Conservation (phyloP, 148 eudicot species). For the Amaranthus cruentus region DNA sequence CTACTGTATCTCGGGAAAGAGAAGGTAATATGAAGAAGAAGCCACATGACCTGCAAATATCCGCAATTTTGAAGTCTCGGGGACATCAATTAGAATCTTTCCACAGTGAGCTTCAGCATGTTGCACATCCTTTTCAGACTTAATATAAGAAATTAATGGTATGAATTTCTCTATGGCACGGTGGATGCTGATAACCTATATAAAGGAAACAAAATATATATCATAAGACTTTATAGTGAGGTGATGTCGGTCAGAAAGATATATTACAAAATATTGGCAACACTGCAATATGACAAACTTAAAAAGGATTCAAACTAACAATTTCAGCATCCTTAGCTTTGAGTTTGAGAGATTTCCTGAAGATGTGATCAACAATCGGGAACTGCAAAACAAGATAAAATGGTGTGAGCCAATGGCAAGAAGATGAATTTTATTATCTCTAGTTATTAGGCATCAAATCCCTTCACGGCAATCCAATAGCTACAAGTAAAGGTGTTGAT, state of each 20-base stretch:
- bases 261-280: neutral
- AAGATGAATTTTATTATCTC: slow-evolving; percentile 3
- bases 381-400: slow-evolving; percentile 36
- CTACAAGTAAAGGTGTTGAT: neutral
- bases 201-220: neutral
- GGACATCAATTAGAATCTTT: slow-evolving; percentile 52
- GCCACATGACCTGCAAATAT: slow-evolving; percentile 46
- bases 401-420: neutral
- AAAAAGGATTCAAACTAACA: slow-evolving; percentile 34
- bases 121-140: slow-evolving; percentile 40
- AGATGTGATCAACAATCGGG: slow-evolving; percentile 62
- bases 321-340: slow-evolving; percentile 83
- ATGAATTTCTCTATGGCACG: slow-evolving; percentile 55
- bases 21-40: slow-evolving; percentile 1
- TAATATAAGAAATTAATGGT: slow-evolving; percentile 52
- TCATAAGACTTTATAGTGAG: neutral
- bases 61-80: slow-evolving; percentile 47
- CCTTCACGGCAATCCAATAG: neutral
- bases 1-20: neutral
- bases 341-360: slow-evolving; percentile 74
- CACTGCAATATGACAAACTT: neutral
- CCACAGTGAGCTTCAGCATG: slow-evolving; percentile 45
- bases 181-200: slow-evolving; percentile 73
- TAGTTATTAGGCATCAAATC: neutral
- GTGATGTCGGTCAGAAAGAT: neutral